These are phyloP conservation scores for Malassezia yamatoensis DNA, from an alignment of 1,284 basidiomycete genomes.

Conservation along the genomic window DNA sequence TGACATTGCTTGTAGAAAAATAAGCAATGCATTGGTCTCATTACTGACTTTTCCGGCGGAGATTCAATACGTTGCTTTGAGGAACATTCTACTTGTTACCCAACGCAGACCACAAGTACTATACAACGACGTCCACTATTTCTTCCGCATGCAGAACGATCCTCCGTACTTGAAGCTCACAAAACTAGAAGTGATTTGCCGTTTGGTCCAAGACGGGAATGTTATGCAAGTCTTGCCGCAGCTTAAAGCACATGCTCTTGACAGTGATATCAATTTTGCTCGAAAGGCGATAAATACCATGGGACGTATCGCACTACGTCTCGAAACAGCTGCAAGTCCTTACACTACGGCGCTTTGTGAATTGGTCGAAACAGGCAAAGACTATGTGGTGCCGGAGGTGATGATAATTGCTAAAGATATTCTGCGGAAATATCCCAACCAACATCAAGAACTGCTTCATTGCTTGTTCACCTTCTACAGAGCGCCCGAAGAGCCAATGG, in stretches of 20 bases:
- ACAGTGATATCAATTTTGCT: conserved; percentile 96
- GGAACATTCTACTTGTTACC: conserved; percentile 92
- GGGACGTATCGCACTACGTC: conserved; percentile 92
- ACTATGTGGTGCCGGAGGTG: conserved; percentile 94
- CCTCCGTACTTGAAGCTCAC: conserved; percentile 97
- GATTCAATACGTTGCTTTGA: conserved; percentile 92
- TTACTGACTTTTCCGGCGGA: conserved; percentile 84
- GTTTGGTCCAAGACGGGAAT: conserved; percentile 80
- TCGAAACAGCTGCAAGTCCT: conserved; percentile 72
- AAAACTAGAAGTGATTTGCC: conserved; percentile 97
- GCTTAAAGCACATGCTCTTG: conserved; percentile 93
- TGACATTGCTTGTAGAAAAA: conserved; percentile 84
- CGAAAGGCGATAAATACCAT: conserved; percentile 93
- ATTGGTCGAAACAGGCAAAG: conserved; percentile 84
- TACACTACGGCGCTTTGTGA: conserved; percentile 79
- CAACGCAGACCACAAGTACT: conserved; percentile 84
- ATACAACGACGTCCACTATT: conserved; percentile 93
- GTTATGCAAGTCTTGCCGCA: conserved; percentile 83
- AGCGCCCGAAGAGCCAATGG: conserved; percentile 83
- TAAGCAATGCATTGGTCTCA: conserved; percentile 66
- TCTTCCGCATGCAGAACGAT: conserved; percentile 99
- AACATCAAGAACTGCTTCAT: conserved; percentile 89
- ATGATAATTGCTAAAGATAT: conserved; percentile 96
- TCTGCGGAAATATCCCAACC: conserved; percentile 91
- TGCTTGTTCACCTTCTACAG: conserved; percentile 86